A percentile compares a stretch with the other conserved stretches of the same genome.
These are phyloP conservation scores for Sanghuangporus weigelae DNA, from an alignment of 1,284 basidiomycete genomes.

Conservation along the genomic window DNA sequence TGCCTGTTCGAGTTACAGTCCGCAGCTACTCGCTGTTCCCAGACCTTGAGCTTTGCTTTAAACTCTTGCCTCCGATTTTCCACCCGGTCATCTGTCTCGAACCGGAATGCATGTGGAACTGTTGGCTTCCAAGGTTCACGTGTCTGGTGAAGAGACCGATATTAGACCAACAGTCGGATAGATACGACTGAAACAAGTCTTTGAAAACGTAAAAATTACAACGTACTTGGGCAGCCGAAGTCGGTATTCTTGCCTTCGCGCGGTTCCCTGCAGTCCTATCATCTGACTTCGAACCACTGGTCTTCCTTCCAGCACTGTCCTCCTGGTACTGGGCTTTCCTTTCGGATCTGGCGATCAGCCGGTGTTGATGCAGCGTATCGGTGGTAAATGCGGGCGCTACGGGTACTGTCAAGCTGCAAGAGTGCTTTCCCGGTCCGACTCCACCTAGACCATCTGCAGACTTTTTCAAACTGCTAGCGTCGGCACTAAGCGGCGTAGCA, in stretches of 20 bases:
- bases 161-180: background rate
- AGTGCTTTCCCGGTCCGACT: background rate
- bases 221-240: conserved; percentile 7
- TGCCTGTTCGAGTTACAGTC: conserved; percentile 17
- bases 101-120: conserved; percentile 45
- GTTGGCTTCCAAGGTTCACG: conserved; percentile 32
- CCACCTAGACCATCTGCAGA: background rate
- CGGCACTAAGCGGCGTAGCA: background rate
- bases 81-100: conserved; percentile 30
- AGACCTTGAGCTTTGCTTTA: conserved; percentile 23
- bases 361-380: conserved; percentile 11
- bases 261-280: conserved; percentile 1
- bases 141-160: background rate
- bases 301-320: background rate
- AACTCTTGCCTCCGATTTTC: conserved; percentile 20
- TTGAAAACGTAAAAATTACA: conserved; percentile 8
- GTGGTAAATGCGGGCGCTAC: conserved; percentile 10
- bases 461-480: background rate
- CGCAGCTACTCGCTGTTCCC: conserved; percentile 23
- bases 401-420: conserved; percentile 12
- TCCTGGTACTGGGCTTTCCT: background rate
- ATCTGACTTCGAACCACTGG: conserved; percentile 10
- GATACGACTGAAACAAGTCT: background rate
- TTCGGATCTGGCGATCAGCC: conserved; percentile 12
- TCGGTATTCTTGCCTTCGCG: background rate